Evolutionary conservation across 176 grass and related monocot genomes (phyloP), one percentile per base, ranked within the genome.

Genomic region (Paspalum notatum): DNA sequence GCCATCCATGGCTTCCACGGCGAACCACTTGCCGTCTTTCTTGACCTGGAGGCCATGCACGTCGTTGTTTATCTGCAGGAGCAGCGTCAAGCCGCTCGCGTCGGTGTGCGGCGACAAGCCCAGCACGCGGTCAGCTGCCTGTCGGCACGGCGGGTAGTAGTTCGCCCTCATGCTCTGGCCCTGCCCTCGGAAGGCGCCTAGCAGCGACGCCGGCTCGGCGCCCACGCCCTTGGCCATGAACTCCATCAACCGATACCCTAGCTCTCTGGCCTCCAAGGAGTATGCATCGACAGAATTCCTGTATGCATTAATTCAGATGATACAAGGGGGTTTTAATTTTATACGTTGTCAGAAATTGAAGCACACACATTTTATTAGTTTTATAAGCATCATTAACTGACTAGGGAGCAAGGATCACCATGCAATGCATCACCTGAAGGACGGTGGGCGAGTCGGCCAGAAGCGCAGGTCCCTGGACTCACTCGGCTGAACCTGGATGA

Each of bases 101-200:
- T 92, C 83, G 5, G 90, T 72, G 75, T 92, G 90, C 10, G 86
- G 75, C 32, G 86, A 81, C 17, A 92, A 46, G 39, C 90, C 91
- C 11, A 92, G 43, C 20, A 93, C 84, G 46, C 86, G 72, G 27
- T 82, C 75, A 0, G 75, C 40, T 0, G 12, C 12, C 24, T 74
- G 70, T 11, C 71, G 87, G 76, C 91, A 93, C 26, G 86, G 79
- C 1, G 87, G 90, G 24, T 93, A 93, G 80, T 87, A 89, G 62
- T 89, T 89, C 21, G 85, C 78, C 71, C 87, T 74, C 14, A 93
- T 61, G 48, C 62, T 48, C 50, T 82, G 76, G 12, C 53, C 25
- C 21, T 74, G 60, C 10, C 76, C 90, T 41, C 40, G 32, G 10
- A 82, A 80, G 27, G 68, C 37, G 6, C 37, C 17, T 0, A 16